Conservation (phyloP, 2,329 filamentous ascomycete genomes). For the Aspergillus uvarum region DNA sequence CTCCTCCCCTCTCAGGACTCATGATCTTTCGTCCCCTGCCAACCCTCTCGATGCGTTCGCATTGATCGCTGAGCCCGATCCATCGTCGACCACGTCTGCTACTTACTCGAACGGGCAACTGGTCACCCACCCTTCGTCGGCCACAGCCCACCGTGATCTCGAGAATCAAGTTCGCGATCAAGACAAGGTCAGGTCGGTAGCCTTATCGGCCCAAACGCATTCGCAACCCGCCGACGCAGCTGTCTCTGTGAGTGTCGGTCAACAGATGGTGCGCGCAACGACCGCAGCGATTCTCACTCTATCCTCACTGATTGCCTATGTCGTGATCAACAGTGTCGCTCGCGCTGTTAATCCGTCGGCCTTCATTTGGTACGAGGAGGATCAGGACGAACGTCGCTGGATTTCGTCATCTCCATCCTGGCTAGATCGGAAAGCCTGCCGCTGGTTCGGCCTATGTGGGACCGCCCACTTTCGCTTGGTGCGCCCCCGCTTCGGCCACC, state of each 20-base stretch:
- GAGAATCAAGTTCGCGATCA: not conserved
- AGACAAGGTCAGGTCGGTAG: constrained; percentile 5
- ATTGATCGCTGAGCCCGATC: constrained; percentile 17
- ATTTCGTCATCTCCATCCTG: constrained; percentile 70
- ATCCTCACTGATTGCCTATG: constrained; percentile 43
- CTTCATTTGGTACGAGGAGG: constrained; percentile 60
- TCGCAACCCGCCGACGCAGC: constrained; percentile 13
- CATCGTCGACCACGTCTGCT: constrained; percentile 9
- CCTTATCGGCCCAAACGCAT: not conserved
- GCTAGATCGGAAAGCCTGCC: constrained; percentile 72
- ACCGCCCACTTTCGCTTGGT: constrained; percentile 68
- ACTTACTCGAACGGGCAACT: constrained; percentile 10
- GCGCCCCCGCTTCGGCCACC: constrained; percentile 40
- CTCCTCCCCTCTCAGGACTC: constrained; percentile 1
- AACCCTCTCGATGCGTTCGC: constrained; percentile 10
- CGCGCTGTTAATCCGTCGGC: constrained; percentile 62
- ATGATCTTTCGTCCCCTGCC: constrained; percentile 2
- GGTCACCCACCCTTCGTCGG: constrained; percentile 5
- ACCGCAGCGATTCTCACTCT: constrained; percentile 42
- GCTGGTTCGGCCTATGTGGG: constrained; percentile 77
- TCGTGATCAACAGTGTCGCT: constrained; percentile 51
- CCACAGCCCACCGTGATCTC: constrained; percentile 1
- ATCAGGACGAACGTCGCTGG: constrained; percentile 65
- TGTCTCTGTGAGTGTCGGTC: constrained; percentile 18
- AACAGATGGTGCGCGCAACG: constrained; percentile 44